Percentiles rank a stretch among this genome's conserved stretches.
Conservation (phyloP, 306 rosid genomes). For the Corylus americana region DNA sequence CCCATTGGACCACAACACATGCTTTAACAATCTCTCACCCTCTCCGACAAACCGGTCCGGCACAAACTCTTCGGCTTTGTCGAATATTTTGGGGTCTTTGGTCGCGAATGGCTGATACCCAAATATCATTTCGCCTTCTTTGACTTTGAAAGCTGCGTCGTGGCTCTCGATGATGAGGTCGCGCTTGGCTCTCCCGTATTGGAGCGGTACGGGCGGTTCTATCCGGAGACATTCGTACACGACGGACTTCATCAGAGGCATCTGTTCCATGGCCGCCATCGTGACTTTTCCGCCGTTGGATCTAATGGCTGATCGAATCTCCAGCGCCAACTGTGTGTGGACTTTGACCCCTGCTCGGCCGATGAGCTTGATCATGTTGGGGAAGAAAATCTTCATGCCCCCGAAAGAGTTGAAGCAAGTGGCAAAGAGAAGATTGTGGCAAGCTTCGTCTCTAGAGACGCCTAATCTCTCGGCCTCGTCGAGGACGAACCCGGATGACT, state of each 20-base stretch:
- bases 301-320: slow-evolving; percentile 58
- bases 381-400: slow-evolving; percentile 73
- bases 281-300: slow-evolving; percentile 65
- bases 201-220: slow-evolving; percentile 82
- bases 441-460: slow-evolving; percentile 74
- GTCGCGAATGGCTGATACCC: slow-evolving; percentile 96
- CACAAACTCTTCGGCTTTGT: slow-evolving; percentile 60
- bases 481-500: slow-evolving; percentile 44
- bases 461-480: slow-evolving; percentile 80
- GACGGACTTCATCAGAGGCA: slow-evolving; percentile 84
- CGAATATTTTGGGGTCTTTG: slow-evolving; percentile 73
- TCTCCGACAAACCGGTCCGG: slow-evolving; percentile 78
- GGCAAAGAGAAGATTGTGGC: slow-evolving; percentile 80
- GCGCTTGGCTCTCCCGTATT: slow-evolving; percentile 73
- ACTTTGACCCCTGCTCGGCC: slow-evolving; percentile 64
- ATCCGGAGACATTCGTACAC: slow-evolving; percentile 76
- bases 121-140: slow-evolving; percentile 73
- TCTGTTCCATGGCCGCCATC: slow-evolving; percentile 66
- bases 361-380: slow-evolving; percentile 58
- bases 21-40: slow-evolving; percentile 67
- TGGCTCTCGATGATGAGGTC: slow-evolving; percentile 77
- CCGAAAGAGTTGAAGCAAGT: slow-evolving; percentile 88
- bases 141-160: slow-evolving; percentile 65
- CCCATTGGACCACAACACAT: slow-evolving; percentile 94
- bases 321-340: slow-evolving; percentile 60